phyloP scores from a whole-genome alignment of 768 basidiomycete genomes.

The Coprinellus aureogranulatus region DNA sequence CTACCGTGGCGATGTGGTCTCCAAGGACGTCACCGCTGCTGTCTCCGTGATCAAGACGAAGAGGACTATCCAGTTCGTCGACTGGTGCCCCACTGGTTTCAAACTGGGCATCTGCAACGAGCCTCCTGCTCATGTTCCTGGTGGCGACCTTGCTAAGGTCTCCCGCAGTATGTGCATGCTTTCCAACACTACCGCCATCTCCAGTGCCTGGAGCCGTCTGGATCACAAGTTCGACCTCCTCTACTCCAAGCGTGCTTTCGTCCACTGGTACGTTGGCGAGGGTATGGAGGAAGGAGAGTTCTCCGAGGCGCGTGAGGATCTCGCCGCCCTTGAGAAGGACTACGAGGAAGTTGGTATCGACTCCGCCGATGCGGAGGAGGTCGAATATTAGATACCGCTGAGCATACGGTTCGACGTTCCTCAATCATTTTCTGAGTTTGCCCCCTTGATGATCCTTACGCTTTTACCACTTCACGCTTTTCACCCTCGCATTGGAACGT shows the following conservation, averaged over 20 bases:
- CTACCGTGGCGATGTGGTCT: slow-evolving; percentile 95
- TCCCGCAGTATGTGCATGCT: slow-evolving; percentile 96
- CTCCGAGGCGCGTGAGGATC: slow-evolving; percentile 97
- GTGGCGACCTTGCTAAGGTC: slow-evolving; percentile 92
- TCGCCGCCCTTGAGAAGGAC: slow-evolving; percentile 99
- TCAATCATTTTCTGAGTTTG: not conserved
- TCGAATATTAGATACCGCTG: slow-evolving; percentile 48
- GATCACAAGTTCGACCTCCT: slow-evolving; percentile 98
- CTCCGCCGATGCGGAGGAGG: slow-evolving; percentile 50
- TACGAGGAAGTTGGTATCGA: slow-evolving; percentile 79
- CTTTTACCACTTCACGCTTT: slow-evolving; percentile 7
- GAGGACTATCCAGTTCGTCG: slow-evolving; percentile 96
- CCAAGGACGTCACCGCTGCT: slow-evolving; percentile 92
- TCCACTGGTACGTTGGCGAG: slow-evolving; percentile 96
- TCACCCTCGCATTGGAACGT: slow-evolving; percentile 2
- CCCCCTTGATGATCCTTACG: slow-evolving; percentile 6
- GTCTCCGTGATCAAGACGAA: slow-evolving; percentile 95
- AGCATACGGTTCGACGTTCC: no score
- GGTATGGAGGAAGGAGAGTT: slow-evolving; percentile 99
- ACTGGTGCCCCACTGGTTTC: slow-evolving; percentile 98
- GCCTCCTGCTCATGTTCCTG: slow-evolving; percentile 86
- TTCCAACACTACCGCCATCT: slow-evolving; percentile 91
- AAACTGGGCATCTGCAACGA: slow-evolving; percentile 98
- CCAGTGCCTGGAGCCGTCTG: slow-evolving; percentile 86
- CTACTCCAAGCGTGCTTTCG: slow-evolving; percentile 92